Conservation (phyloP, 192 early-diverging fungal species). For the Chytriomyces hyalinus region DNA sequence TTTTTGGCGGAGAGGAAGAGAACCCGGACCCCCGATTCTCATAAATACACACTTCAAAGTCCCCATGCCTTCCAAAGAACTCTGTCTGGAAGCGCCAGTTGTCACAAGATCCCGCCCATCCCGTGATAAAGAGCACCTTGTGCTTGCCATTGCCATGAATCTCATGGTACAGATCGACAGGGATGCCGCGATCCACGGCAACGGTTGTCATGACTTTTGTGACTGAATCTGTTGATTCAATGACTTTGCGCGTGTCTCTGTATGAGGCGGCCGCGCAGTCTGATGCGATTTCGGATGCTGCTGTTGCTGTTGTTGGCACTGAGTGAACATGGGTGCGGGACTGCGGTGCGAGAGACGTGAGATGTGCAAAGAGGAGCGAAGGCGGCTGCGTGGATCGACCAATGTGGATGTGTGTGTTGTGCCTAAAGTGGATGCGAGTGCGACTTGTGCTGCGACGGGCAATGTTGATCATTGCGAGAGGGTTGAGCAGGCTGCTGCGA, state of each 20-base stretch:
- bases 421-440: too few relatives aligned
- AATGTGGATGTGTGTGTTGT: too few relatives aligned
- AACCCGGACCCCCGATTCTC: conserved; percentile 82
- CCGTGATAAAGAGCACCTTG: conserved; percentile 73
- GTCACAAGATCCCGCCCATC: conserved; percentile 49
- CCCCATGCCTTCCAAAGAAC: conserved; percentile 66
- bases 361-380: background rate
- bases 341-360: background rate
- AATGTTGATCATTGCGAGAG: too few relatives aligned
- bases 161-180: conserved; percentile 78
- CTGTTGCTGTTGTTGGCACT: background rate
- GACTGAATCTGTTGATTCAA: conserved; percentile 3
- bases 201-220: conserved; percentile 26
- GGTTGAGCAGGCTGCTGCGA: too few relatives aligned
- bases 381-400: background rate
- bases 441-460: too few relatives aligned
- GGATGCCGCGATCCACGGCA: conserved; percentile 24
- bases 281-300: background rate
- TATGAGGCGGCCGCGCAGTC: background rate
- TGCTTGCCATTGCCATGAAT: conserved; percentile 72
- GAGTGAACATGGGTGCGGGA: background rate
- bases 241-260: background rate
- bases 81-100: conserved; percentile 61
- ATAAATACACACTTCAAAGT: conserved; percentile 78
- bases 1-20: conserved; percentile 39